Conservation (phyloP, 2,329 filamentous ascomycete species). For the Raffaelea albimanens region DNA sequence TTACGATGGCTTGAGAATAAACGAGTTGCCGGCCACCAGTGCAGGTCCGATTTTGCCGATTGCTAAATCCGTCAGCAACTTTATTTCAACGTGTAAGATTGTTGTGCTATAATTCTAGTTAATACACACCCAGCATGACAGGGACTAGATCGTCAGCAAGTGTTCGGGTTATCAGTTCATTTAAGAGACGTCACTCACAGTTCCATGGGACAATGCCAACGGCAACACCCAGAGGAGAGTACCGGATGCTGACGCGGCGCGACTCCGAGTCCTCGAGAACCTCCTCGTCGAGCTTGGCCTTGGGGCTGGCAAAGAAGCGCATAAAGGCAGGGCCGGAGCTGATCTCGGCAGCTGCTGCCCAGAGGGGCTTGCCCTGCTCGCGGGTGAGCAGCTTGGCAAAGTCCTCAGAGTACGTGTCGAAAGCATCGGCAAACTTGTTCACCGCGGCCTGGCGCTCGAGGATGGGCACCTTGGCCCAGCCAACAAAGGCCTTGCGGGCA, state of each 20-base stretch:
- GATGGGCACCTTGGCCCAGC: neutral
- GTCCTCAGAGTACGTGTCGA: neutral
- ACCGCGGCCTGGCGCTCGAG: neutral
- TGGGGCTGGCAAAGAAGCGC: neutral
- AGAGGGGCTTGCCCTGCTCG: neutral
- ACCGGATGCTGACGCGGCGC: neutral
- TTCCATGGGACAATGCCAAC: neutral
- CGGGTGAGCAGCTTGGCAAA: neutral
- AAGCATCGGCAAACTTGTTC: neutral
- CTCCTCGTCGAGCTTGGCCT: neutral
- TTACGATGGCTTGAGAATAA: slow-evolving; percentile 28
- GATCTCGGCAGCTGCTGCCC: neutral
- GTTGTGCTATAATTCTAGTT: too few relatives aligned
- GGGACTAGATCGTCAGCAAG: neutral
- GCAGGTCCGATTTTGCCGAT: neutral
- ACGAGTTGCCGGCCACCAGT: neutral
- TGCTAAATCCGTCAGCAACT: too few relatives aligned
- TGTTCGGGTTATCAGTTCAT: neutral
- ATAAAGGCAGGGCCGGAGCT: neutral
- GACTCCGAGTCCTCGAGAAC: neutral
- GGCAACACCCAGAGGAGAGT: neutral
- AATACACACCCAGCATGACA: neutral
- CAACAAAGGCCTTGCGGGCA: neutral
- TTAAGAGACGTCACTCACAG: neutral
- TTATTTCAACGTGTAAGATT: neutral